Conservation (phyloP, 352 stramenopile species). For the Globisporangium spiculum region DNA sequence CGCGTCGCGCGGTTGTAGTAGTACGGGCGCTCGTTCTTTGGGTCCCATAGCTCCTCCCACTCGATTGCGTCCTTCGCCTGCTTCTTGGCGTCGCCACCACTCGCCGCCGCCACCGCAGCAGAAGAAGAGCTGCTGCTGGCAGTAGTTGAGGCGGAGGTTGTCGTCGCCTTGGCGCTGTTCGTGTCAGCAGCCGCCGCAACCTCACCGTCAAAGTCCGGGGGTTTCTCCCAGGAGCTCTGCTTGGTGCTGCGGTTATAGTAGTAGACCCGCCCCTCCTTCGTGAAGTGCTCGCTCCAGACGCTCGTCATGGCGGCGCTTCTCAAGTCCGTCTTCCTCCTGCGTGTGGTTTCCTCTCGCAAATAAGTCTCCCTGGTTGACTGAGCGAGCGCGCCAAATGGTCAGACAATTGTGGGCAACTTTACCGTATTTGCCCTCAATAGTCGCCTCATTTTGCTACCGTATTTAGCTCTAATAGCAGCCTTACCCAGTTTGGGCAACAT, state of each 20-base stretch:
- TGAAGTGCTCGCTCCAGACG: constrained; percentile 84
- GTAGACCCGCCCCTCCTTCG: constrained; percentile 82
- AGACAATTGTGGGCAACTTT: not conserved
- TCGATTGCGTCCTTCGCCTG: constrained; percentile 25
- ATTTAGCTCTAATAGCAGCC: too few relatives aligned
- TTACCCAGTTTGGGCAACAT: too few relatives aligned
- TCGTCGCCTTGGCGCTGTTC: not conserved
- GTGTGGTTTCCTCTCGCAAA: not conserved
- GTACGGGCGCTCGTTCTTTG: constrained; percentile 82
- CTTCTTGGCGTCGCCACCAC: constrained; percentile 18
- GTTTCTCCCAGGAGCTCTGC: constrained; percentile 87
- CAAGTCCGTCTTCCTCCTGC: not conserved
- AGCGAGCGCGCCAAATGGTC: not conserved
- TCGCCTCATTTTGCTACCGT: too few relatives aligned
- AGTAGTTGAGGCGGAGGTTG: not conserved
- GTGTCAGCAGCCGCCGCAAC: constrained; percentile 10
- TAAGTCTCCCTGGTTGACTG: not conserved
- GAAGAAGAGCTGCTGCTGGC: not conserved
- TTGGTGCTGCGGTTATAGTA: constrained; percentile 89
- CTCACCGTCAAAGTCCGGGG: constrained; percentile 70
- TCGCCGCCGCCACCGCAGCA: not conserved
- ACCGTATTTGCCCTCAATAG: too few relatives aligned
- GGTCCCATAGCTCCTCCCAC: constrained; percentile 87
- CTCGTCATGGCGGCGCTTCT: constrained; percentile 20
- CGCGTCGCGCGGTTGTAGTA: constrained; percentile 82